Conservation (phyloP, 2,329 filamentous ascomycete species). For the Epichloe hybrida region DNA sequence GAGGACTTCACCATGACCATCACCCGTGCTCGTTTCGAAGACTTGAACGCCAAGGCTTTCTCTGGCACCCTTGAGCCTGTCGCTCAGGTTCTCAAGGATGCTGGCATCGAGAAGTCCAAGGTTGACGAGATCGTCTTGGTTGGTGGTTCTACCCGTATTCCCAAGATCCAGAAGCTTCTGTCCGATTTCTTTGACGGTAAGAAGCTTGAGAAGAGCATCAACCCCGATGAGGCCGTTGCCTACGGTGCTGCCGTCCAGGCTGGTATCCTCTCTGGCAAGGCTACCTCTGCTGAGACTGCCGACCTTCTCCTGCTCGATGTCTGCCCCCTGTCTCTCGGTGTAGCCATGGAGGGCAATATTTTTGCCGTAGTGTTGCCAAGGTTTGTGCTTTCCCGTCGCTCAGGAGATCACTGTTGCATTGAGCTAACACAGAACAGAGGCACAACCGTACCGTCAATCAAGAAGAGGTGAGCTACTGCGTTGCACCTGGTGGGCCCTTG, state of each 20-base stretch:
- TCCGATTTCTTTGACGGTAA: conserved; percentile 99
- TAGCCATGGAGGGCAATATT: conserved; percentile 99
- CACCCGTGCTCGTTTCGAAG: conserved; percentile 97
- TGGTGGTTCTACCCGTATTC: conserved; percentile 97
- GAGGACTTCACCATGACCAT: conserved; percentile 96
- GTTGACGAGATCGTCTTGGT: conserved; percentile 99
- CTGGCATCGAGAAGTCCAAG: conserved; percentile 70
- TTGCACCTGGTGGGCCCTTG: background rate
- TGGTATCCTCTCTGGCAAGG: conserved; percentile 97
- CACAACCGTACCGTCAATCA: conserved; percentile 46
- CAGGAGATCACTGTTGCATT: no score
- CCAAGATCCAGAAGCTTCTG: conserved; percentile 96
- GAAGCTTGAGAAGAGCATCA: conserved; percentile 99
- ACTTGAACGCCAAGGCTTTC: conserved; percentile 94
- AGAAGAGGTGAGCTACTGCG: conserved; percentile 43
- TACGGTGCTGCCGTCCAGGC: conserved; percentile 98
- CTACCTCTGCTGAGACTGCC: conserved; percentile 82
- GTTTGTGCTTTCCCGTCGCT: background rate
- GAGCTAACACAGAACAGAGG: conserved; percentile 13
- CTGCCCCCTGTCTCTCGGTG: conserved; percentile 89
- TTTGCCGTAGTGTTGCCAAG: conserved; percentile 86
- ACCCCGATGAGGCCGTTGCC: conserved; percentile 97
- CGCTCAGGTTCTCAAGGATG: conserved; percentile 92
- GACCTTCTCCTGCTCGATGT: conserved; percentile 95
- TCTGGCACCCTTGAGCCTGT: conserved; percentile 87